phyloP scores from a whole-genome alignment of 352 stramenopile genomes.

The Globisporangium takayamanum region DNA sequence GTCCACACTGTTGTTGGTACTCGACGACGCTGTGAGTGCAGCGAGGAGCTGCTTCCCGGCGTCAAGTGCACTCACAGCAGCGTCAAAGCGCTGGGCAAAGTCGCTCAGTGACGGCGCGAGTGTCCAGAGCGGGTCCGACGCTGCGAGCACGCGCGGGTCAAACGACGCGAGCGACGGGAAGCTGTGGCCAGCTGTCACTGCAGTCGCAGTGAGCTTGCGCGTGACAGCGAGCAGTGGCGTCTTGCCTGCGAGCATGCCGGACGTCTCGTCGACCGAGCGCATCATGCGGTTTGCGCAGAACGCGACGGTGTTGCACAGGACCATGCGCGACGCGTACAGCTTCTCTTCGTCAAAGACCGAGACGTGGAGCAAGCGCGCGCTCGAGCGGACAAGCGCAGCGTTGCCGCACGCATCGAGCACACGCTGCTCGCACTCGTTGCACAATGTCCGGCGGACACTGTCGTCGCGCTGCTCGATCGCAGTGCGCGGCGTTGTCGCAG shows the following conservation, averaged over 20 bases:
- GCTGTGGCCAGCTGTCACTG: slow-evolving; percentile 12
- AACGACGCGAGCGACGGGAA: slow-evolving; percentile 51
- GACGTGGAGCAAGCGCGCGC: slow-evolving; percentile 37
- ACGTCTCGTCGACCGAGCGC: slow-evolving; percentile 36
- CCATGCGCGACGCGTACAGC: slow-evolving; percentile 74
- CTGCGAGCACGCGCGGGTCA: slow-evolving; percentile 43
- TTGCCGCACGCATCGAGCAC: slow-evolving; percentile 37
- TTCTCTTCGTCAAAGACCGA: slow-evolving; percentile 76
- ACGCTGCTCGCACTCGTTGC: slow-evolving; percentile 34
- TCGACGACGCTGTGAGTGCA: slow-evolving; percentile 18
- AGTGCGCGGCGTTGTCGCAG: slow-evolving; percentile 22
- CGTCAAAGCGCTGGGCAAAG: slow-evolving; percentile 51
- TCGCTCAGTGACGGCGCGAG: slow-evolving; percentile 55
- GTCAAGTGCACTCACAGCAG: slow-evolving; percentile 39
- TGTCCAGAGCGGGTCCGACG: slow-evolving; percentile 55
- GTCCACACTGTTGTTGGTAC: slow-evolving; percentile 1
- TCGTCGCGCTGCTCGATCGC: slow-evolving; percentile 55
- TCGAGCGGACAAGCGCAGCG: slow-evolving; percentile 9
- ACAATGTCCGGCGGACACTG: slow-evolving; percentile 25
- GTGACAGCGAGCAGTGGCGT: slow-evolving; percentile 42
- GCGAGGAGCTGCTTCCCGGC: slow-evolving; percentile 35
- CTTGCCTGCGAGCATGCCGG: slow-evolving; percentile 22
- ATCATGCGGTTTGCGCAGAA: slow-evolving; percentile 76
- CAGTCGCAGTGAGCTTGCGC: slow-evolving; percentile 22
- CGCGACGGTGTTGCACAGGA: slow-evolving; percentile 67